These are phyloP conservation scores for Melastoma malabathricum DNA, from an alignment of 345 rosid genomes.

Conservation along the genomic window DNA sequence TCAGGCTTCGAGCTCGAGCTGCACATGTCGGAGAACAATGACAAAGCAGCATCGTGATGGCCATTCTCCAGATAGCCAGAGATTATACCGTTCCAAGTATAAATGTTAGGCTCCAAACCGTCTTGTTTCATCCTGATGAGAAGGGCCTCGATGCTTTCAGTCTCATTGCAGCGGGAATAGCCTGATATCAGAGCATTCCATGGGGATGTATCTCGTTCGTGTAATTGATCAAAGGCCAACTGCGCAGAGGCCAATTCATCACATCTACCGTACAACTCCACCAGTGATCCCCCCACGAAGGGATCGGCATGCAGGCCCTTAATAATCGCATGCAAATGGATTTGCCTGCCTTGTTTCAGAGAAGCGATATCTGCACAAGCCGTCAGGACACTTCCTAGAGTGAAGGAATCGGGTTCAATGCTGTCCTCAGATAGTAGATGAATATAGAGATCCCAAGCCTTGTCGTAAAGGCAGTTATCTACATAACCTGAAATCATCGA, in stretches of 20 bases:
- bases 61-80: slow-evolving; percentile 38
- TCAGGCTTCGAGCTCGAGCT: slow-evolving; percentile 21
- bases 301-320: slow-evolving; percentile 36
- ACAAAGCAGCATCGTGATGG: slow-evolving; percentile 22
- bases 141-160: slow-evolving; percentile 16
- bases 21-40: slow-evolving; percentile 25
- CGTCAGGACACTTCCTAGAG: slow-evolving; percentile 44
- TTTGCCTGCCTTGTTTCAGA: slow-evolving; percentile 26
- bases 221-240: slow-evolving; percentile 32
- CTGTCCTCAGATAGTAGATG: slow-evolving; percentile 24
- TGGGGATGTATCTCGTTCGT: slow-evolving; percentile 21
- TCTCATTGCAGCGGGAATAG: slow-evolving; percentile 33
- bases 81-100: slow-evolving; percentile 46
- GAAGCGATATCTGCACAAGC: slow-evolving; percentile 39
- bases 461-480: slow-evolving; percentile 23
- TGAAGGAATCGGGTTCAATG: slow-evolving; percentile 33
- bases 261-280: slow-evolving; percentile 43
- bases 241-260: slow-evolving; percentile 19
- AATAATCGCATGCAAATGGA: slow-evolving; percentile 32
- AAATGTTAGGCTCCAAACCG: slow-evolving; percentile 37
- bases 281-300: slow-evolving; percentile 49
- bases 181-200: slow-evolving; percentile 53
- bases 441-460: slow-evolving; percentile 29
- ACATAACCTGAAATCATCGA: slow-evolving; percentile 49
- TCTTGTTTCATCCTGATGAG: slow-evolving; percentile 30